Evolutionary conservation across 768 basidiomycete species (phyloP).

Genomic region (Lentinula edodes): DNA sequence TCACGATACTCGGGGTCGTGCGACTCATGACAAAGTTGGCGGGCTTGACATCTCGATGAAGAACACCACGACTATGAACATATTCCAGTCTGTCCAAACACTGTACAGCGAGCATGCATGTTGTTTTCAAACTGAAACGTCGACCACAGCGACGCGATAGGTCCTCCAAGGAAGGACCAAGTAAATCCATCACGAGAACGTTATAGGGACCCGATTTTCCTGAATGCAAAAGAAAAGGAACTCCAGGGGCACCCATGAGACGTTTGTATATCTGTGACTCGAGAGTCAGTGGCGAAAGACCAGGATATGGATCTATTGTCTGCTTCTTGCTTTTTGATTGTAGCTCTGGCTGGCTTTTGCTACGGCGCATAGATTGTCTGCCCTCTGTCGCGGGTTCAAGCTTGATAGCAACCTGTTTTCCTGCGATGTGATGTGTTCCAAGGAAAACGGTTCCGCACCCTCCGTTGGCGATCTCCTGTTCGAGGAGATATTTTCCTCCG

Average conservation of each 20-base stretch:
- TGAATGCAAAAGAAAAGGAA: slow-evolving; percentile 91
- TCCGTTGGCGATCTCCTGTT: slow-evolving; percentile 76
- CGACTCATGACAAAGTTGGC: slow-evolving; percentile 97
- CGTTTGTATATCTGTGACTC: slow-evolving; percentile 92
- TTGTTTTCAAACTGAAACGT: slow-evolving; percentile 92
- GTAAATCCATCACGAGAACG: slow-evolving; percentile 95
- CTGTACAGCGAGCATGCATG: slow-evolving; percentile 90
- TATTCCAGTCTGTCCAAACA: slow-evolving; percentile 92
- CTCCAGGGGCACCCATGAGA: slow-evolving; percentile 82
- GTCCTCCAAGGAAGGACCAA: slow-evolving; percentile 86
- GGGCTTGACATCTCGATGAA: slow-evolving; percentile 97
- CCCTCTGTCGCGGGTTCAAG: slow-evolving; percentile 52
- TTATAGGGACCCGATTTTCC: slow-evolving; percentile 92
- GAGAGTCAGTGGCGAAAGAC: slow-evolving; percentile 49
- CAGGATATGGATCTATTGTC: slow-evolving; percentile 14
- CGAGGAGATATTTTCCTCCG: slow-evolving; percentile 73
- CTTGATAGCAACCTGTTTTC: slow-evolving; percentile 83
- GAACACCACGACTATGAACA: slow-evolving; percentile 90
- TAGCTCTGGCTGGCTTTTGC: slow-evolving; percentile 6
- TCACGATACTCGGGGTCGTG: slow-evolving; percentile 60
- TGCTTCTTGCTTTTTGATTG: not conserved
- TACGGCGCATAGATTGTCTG: not conserved
- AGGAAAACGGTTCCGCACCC: slow-evolving; percentile 79
- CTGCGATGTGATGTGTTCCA: slow-evolving; percentile 75
- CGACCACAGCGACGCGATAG: slow-evolving; percentile 87